Percentiles rank a stretch among this genome's conserved stretches.
These are phyloP conservation scores for Dendrobium catenatum DNA, from an alignment of 106 monocot species.

Conservation along the genomic window DNA sequence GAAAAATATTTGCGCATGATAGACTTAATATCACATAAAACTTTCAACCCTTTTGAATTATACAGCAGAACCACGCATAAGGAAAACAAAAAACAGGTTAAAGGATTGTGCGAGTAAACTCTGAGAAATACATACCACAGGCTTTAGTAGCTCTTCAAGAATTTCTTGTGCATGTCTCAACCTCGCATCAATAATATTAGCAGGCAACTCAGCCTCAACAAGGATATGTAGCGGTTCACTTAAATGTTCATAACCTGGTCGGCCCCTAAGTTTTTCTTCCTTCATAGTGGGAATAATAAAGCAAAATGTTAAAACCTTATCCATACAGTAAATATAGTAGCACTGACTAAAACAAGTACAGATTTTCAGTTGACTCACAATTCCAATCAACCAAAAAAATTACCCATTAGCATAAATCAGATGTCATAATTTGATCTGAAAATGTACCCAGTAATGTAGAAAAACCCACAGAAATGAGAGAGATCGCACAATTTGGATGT, in stretches of 20 bases:
- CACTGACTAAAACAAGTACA: too few relatives aligned
- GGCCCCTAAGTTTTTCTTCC: conserved; percentile 67
- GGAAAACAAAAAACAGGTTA: background rate
- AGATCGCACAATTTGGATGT: background rate
- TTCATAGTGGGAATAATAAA: conserved; percentile 8
- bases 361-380: too few relatives aligned
- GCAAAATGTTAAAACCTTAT: background rate
- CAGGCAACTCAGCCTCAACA: conserved; percentile 67
- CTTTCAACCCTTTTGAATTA: background rate
- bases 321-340: too few relatives aligned
- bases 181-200: conserved; percentile 46
- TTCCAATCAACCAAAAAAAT: too few relatives aligned
- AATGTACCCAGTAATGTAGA: background rate
- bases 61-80: background rate
- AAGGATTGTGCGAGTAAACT: background rate
- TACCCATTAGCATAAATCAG: background rate
- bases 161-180: conserved; percentile 65
- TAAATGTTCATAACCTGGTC: conserved; percentile 63
- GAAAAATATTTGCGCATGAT: background rate
- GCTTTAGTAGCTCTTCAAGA: conserved; percentile 61
- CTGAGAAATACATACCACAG: conserved; percentile 44
- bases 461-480: background rate
- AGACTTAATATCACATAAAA: background rate
- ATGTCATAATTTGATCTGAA: background rate
- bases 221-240: conserved; percentile 57